Conservation (phyloP, 108 stramenopile genomes). For the Aureococcus anophagefferens region DNA sequence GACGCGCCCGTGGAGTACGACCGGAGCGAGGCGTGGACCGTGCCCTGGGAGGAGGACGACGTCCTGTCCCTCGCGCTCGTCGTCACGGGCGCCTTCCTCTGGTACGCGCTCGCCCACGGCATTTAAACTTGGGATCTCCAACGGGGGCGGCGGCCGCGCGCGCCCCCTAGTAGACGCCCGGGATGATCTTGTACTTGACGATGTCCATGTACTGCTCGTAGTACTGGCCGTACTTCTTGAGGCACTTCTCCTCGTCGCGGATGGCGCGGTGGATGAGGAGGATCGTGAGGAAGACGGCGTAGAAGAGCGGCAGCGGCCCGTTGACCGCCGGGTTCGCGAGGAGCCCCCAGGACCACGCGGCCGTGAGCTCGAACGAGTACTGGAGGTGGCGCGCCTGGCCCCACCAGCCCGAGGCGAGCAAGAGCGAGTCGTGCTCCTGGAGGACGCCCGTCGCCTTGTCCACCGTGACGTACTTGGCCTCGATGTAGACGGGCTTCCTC, state of each 20-base stretch:
- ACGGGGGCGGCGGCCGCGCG: no score
- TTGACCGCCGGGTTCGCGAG: constrained; percentile 58
- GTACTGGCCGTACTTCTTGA: constrained; percentile 85
- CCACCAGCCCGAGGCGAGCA: constrained; percentile 75
- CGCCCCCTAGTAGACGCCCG: background rate
- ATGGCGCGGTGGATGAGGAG: constrained; percentile 88
- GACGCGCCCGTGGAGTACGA: background rate
- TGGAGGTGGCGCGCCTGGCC: constrained; percentile 90
- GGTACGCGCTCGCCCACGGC: background rate
- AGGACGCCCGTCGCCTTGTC: constrained; percentile 42
- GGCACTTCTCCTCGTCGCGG: constrained; percentile 87
- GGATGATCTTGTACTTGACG: constrained; percentile 34
- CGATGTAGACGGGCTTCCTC: constrained; percentile 64
- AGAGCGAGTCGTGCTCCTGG: constrained; percentile 43
- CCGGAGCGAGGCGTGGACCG: background rate
- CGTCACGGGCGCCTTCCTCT: background rate
- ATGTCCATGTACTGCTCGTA: constrained; percentile 82
- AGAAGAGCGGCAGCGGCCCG: constrained; percentile 69
- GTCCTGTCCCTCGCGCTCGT: background rate
- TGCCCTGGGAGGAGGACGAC: background rate
- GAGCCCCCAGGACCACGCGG: constrained; percentile 78
- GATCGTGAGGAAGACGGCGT: constrained; percentile 76
- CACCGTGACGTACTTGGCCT: constrained; percentile 70
- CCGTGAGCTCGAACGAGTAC: constrained; percentile 84
- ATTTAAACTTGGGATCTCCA: no score